Percentiles rank a stretch among this genome's conserved stretches.
Conservation (phyloP, 352 stramenopile species). For the Phytophthora melonis region DNA sequence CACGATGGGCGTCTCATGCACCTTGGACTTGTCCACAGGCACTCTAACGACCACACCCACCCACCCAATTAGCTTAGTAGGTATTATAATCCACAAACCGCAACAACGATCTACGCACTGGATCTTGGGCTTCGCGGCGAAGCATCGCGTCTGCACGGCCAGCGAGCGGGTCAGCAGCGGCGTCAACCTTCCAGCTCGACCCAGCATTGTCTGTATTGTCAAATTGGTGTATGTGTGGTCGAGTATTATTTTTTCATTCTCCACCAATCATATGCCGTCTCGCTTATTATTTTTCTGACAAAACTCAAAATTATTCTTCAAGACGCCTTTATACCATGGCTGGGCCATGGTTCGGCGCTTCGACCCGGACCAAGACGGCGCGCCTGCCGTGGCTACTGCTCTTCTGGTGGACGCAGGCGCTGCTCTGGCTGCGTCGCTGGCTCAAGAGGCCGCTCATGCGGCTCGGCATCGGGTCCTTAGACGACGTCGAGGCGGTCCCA, state of each 20-base stretch:
- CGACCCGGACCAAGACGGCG: constrained; percentile 1
- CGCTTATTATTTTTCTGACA: too few relatives aligned
- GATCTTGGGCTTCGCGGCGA: constrained; percentile 36
- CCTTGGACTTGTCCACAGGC: constrained; percentile 44
- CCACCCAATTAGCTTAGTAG: too few relatives aligned
- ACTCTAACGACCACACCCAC: constrained; percentile 13
- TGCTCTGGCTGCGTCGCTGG: constrained; percentile 44
- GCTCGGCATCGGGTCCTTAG: constrained; percentile 34
- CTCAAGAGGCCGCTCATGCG: constrained; percentile 45
- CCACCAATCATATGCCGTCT: background rate
- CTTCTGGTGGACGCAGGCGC: constrained; percentile 37
- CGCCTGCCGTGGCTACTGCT: constrained; percentile 44
- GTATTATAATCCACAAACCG: too few relatives aligned
- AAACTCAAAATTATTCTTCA: too few relatives aligned
- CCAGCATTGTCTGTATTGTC: background rate
- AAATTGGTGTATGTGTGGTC: background rate
- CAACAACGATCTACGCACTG: constrained; percentile 21
- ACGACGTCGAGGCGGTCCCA: constrained; percentile 22
- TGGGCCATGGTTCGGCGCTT: constrained; percentile 4
- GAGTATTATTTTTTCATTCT: too few relatives aligned
- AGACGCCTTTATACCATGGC: constrained; percentile 11
- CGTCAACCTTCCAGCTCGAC: background rate
- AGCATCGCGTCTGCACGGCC: constrained; percentile 14
- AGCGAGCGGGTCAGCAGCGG: too few relatives aligned
- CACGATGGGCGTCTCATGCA: constrained; percentile 66